A percentile compares a stretch with the other conserved stretches of the same genome.
Conservation (phyloP, 352 stramenopile species). For the Plasmopara muralis region DNA sequence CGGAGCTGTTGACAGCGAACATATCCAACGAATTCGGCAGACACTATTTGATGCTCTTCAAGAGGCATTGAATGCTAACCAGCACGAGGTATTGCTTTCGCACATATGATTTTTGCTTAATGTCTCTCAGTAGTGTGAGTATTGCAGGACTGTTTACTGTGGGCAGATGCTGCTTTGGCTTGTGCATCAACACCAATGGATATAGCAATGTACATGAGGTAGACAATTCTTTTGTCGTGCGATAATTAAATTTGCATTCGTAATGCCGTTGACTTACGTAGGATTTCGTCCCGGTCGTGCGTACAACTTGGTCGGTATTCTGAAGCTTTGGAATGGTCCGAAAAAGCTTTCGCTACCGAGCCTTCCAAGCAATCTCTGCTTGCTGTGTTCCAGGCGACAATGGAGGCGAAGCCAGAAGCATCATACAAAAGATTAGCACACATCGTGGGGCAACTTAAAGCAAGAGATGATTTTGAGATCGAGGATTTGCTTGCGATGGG, state of each 20-base stretch:
- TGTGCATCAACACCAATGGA: conserved; percentile 19
- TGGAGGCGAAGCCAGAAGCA: conserved; percentile 15
- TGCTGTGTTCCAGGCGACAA: conserved; percentile 37
- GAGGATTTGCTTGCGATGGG: conserved; percentile 53
- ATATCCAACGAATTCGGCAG: conserved; percentile 24
- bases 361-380: conserved; percentile 57
- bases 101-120: neutral
- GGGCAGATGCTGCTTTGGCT: conserved; percentile 29
- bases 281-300: conserved; percentile 29
- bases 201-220: conserved; percentile 56
- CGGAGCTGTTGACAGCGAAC: conserved; percentile 4
- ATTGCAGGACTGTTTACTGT: conserved; percentile 44
- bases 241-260: neutral
- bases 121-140: conserved; percentile 1
- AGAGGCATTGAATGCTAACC: conserved; percentile 27
- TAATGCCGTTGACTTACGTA: conserved; percentile 8
- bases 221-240: neutral
- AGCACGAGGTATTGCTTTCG: conserved; percentile 30
- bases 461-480: conserved; percentile 55
- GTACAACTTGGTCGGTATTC: conserved; percentile 29
- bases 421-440: conserved; percentile 12
- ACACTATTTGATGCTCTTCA: conserved; percentile 47
- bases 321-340: conserved; percentile 35
- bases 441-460: conserved; percentile 33
- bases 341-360: conserved; percentile 42